Evolutionary conservation across 306 rosid species (phyloP), one percentile per base, ranked within the genome.

Genomic region (Malus domestica): DNA sequence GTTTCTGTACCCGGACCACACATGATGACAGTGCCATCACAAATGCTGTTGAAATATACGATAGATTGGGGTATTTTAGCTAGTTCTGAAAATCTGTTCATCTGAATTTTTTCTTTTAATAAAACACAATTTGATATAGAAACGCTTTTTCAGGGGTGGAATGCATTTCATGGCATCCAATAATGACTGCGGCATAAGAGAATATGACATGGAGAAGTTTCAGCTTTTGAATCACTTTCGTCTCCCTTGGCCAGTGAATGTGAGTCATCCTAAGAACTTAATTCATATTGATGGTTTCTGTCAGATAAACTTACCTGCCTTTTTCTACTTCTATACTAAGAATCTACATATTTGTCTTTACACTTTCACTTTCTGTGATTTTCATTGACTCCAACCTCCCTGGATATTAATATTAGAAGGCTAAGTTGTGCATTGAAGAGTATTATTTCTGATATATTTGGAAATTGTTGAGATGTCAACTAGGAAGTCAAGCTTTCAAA

Each of bases 171-270:
- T 93, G 84, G 96, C 96, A 9, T 88, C 97, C 59, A 93, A 87
- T 72, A 93, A 93, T 61, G 97, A 93, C 76, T 85, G 85, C 68
- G 92, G 93, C 11, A 83, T 93, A 77, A 80, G 97, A 78, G 92
- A 93, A 70, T 93, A 83, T 65, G 96, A 93, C 77, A 85, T 89
- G 85, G 96, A 87, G 80, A 90, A 79, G 79, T 93, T 93, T 82
- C 97, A 93, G 85, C 92, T 76, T 73, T 61, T 89, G 79, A 93
- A 90, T 82, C 90, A 90, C 80, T 59, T 90, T 78, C 89, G 83
- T 33, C 90, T 89, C 76, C 90, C 96, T 70, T 93, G 97, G 97
- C 92, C 97, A 6, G 93, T 93, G 59, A 93, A 93, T 85, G 97
- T 93, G 81, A 88, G 93, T 67, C 79, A 77, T 77, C 81, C 63